Evolutionary conservation across 495 filamentous ascomycete genomes (phyloP).

Genomic region (Usnea hakonensis): DNA sequence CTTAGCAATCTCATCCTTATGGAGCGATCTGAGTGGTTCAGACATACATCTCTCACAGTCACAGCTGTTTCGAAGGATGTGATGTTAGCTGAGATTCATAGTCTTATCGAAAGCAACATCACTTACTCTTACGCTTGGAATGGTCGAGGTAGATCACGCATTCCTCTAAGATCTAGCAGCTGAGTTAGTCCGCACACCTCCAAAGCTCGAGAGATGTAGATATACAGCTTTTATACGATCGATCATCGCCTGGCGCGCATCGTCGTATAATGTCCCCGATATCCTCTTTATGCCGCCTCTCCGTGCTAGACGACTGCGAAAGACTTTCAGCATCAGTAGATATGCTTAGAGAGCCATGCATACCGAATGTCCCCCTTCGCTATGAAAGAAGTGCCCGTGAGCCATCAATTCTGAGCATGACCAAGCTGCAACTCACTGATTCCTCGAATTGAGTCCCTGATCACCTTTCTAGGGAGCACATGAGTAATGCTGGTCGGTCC

Average conservation of each 20-base stretch:
- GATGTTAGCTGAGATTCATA: not conserved
- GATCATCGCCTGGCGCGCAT: slow-evolving; percentile 49
- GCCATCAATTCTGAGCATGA: slow-evolving; percentile 16
- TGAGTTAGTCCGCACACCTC: not conserved
- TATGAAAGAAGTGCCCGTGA: slow-evolving; percentile 26
- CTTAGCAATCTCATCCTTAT: slow-evolving; percentile 3
- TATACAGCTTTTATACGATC: slow-evolving; percentile 46
- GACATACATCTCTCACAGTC: slow-evolving; percentile 55
- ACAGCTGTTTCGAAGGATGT: slow-evolving; percentile 33
- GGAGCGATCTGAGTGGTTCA: not conserved
- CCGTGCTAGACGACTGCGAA: slow-evolving; percentile 61
- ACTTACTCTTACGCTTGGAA: slow-evolving; percentile 40
- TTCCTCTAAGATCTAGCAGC: slow-evolving; percentile 43
- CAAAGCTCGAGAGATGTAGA: not conserved
- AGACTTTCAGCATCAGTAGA: not conserved
- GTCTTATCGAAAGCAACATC: not conserved
- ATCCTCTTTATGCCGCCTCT: slow-evolving; percentile 75
- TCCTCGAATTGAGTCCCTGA: slow-evolving; percentile 54
- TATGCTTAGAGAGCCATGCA: slow-evolving; percentile 8
- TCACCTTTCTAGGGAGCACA: slow-evolving; percentile 41
- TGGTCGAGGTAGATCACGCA: slow-evolving; percentile 47
- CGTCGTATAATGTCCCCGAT: slow-evolving; percentile 60
- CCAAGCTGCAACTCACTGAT: slow-evolving; percentile 48
- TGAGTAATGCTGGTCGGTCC: not conserved
- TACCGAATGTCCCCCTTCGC: slow-evolving; percentile 63